Evolutionary conservation across 1,284 basidiomycete species (phyloP).

Genomic region (Rugiboletus extremiorientalis): DNA sequence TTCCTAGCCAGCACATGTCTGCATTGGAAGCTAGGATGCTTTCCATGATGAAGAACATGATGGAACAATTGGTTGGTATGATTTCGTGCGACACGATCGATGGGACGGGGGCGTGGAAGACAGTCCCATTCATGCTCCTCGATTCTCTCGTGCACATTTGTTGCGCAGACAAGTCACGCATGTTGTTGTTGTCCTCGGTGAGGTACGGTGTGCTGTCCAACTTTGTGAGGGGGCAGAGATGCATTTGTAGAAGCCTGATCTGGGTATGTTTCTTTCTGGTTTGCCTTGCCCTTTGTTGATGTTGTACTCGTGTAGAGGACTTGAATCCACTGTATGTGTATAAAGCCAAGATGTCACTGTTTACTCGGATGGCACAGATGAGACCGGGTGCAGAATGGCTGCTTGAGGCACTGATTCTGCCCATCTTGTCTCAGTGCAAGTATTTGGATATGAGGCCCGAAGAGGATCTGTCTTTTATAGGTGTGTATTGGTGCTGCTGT

Average conservation of each 20-base stretch:
- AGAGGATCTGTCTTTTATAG: constrained; percentile 78
- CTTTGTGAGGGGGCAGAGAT: constrained; percentile 86
- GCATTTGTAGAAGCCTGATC: constrained; percentile 84
- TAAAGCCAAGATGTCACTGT: constrained; percentile 90
- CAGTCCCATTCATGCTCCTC: constrained; percentile 86
- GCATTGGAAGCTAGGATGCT: constrained; percentile 64
- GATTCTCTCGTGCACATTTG: constrained; percentile 75
- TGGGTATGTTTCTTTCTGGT: constrained; percentile 52
- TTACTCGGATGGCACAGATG: constrained; percentile 82
- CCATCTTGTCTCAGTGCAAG: constrained; percentile 83
- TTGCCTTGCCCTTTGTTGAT: not conserved
- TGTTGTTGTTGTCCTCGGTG: constrained; percentile 59
- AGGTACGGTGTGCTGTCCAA: constrained; percentile 81
- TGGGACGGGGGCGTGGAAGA: constrained; percentile 95
- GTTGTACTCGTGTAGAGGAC: constrained; percentile 54
- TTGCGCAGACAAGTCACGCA: constrained; percentile 59
- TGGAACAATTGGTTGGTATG: constrained; percentile 77
- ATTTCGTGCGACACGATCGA: constrained; percentile 91
- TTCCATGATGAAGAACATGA: constrained; percentile 57
- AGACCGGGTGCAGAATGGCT: constrained; percentile 84
- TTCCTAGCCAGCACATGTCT: constrained; percentile 29
- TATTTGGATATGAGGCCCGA: constrained; percentile 85
- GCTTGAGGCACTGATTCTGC: constrained; percentile 77
- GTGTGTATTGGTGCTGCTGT: constrained; percentile 40
- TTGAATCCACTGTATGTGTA: constrained; percentile 94